Conservation (phyloP, 805 yeast species). For the Tetrapisispora namnaoensis region DNA sequence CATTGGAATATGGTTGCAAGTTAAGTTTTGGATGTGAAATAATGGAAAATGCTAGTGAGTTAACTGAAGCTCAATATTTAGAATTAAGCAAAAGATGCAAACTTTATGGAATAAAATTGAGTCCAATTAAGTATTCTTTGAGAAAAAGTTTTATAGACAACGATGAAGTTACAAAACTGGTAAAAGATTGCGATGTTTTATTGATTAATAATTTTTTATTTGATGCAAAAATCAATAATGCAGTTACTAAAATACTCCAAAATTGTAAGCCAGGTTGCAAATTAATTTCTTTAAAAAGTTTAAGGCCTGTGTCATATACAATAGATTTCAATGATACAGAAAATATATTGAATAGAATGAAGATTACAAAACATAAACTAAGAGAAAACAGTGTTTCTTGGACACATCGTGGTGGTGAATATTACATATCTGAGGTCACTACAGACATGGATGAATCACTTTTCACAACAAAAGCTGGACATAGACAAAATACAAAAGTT, state of each 20-base stretch:
- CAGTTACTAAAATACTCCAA: constrained; percentile 54
- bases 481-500: constrained; percentile 13
- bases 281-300: constrained; percentile 67
- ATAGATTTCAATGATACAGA: constrained; percentile 44
- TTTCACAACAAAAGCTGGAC: constrained; percentile 18
- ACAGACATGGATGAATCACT: constrained; percentile 29
- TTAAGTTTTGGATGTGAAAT: constrained; percentile 81
- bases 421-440: constrained; percentile 64
- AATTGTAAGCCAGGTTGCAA: constrained; percentile 64
- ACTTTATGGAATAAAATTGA: constrained; percentile 54
- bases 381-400: constrained; percentile 73
- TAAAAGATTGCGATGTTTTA: constrained; percentile 59
- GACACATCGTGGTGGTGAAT: constrained; percentile 71
- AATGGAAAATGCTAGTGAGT: constrained; percentile 68
- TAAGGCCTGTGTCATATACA: constrained; percentile 65
- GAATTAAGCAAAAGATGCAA: constrained; percentile 51
- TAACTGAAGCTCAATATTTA: constrained; percentile 49
- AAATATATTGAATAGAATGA: constrained; percentile 53
- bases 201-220: constrained; percentile 78
- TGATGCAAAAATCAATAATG: constrained; percentile 60
- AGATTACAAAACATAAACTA: constrained; percentile 53
- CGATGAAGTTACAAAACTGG: constrained; percentile 40
- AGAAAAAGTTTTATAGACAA: constrained; percentile 66
- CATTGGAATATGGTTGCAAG: constrained; percentile 71
- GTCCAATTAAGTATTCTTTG: constrained; percentile 48